These are phyloP conservation scores for Chrysoporthe deuterocubensis DNA, from an alignment of 2,329 filamentous ascomycete species.

Conservation along the genomic window DNA sequence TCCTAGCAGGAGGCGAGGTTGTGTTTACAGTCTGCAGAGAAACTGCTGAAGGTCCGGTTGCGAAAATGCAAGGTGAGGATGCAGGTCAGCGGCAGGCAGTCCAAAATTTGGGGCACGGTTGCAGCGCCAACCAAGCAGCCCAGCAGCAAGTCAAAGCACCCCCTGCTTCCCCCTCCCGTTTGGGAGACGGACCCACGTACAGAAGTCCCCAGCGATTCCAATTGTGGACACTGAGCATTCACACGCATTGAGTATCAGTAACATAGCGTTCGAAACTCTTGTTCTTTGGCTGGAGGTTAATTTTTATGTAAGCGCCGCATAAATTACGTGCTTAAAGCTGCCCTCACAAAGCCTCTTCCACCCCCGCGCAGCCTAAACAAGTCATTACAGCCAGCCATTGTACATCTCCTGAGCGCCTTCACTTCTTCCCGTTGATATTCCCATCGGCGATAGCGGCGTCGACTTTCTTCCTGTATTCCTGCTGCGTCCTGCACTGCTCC, in stretches of 20 bases:
- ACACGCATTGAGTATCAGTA: too few species aligned
- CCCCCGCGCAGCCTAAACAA: too few species aligned
- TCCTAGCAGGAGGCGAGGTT: conserved; percentile 21
- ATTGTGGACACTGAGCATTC: too few species aligned
- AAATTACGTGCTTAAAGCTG: too few species aligned
- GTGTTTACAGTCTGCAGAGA: conserved; percentile 24
- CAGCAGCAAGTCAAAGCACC: too few species aligned
- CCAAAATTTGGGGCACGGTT: conserved; percentile 10
- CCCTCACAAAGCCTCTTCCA: too few species aligned
- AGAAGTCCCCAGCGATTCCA: too few species aligned
- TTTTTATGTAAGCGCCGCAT: too few species aligned
- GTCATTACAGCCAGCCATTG: too few species aligned
- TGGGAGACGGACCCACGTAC: background rate
- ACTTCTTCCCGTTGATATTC: conserved; percentile 34
- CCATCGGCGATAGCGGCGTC: conserved; percentile 59
- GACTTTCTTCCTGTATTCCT: conserved; percentile 77
- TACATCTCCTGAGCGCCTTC: background rate
- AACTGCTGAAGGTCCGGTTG: conserved; percentile 7
- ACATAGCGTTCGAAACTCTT: too few species aligned
- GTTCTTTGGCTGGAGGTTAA: too few species aligned
- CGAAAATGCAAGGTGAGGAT: conserved; percentile 15
- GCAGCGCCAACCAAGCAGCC: background rate
- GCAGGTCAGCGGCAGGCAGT: conserved; percentile 19
- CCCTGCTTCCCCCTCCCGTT: background rate
- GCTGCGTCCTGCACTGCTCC: conserved; percentile 86